Conservation (phyloP, 2,329 filamentous ascomycete species). For the Furcasterigmium furcatum region DNA sequence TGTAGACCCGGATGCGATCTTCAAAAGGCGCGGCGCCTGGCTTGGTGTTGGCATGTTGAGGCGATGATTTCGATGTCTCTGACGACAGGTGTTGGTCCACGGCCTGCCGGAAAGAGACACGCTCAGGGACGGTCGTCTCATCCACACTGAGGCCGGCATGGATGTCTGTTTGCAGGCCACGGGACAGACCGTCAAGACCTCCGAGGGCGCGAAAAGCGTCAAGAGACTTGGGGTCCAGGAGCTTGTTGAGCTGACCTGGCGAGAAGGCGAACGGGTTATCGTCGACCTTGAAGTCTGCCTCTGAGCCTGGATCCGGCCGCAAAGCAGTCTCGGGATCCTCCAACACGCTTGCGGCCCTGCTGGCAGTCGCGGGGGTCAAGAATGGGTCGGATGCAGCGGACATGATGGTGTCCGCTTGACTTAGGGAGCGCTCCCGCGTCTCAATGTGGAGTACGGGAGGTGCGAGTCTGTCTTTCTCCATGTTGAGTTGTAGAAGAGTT, state of each 20-base stretch:
- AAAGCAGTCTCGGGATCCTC: no score
- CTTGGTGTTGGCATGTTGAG: constrained; percentile 4
- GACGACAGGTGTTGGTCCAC: no score
- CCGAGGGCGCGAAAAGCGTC: constrained; percentile 47
- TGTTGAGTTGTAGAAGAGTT: no score
- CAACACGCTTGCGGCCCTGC: no score
- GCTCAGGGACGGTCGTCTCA: constrained; percentile 39
- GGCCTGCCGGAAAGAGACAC: constrained; percentile 47
- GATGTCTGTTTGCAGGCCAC: constrained; percentile 46
- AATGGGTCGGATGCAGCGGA: no score
- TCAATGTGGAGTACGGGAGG: no score
- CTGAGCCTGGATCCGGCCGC: constrained; percentile 60
- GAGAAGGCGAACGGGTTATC: constrained; percentile 55
- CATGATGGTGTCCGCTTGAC: no score
- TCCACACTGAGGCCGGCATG: constrained; percentile 47
- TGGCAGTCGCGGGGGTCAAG: no score
- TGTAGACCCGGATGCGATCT: constrained; percentile 57
- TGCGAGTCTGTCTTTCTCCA: no score
- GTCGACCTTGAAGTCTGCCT: constrained; percentile 65
- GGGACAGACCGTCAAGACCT: constrained; percentile 47
- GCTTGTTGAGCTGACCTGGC: constrained; percentile 49
- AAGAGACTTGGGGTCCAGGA: constrained; percentile 47
- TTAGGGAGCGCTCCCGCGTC: no score
- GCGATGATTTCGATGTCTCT: constrained; percentile 13
- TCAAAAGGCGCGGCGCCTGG: constrained; percentile 20